Conservation (phyloP, 768 basidiomycete genomes). For the Leccinum longicurvipes region DNA sequence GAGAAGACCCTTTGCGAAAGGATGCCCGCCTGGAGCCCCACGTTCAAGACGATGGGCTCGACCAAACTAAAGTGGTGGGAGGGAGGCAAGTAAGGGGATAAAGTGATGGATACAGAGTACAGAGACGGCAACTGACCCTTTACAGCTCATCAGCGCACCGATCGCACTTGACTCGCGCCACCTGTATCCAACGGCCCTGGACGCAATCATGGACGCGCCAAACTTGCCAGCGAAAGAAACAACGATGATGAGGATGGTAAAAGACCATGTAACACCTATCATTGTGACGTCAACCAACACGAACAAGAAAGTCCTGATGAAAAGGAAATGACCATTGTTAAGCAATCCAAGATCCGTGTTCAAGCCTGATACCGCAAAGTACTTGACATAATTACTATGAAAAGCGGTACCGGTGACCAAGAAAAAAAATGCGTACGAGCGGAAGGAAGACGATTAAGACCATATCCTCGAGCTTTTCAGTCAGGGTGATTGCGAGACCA, state of each 20-base stretch:
- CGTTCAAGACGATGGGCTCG: constrained; percentile 94
- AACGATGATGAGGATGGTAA: constrained; percentile 70
- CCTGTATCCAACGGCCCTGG: constrained; percentile 62
- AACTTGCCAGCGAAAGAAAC: constrained; percentile 92
- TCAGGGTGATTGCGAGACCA: constrained; percentile 80
- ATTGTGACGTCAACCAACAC: neutral
- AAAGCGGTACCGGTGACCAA: neutral
- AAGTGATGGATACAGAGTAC: neutral
- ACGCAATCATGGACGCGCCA: constrained; percentile 73
- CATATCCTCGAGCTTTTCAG: constrained; percentile 94
- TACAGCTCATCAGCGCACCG: constrained; percentile 93
- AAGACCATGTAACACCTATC: constrained; percentile 81
- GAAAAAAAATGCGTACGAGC: constrained; percentile 42
- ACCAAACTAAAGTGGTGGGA: constrained; percentile 67
- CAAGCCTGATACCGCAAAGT: constrained; percentile 90
- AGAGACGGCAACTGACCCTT: constrained; percentile 54
- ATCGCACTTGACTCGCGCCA: constrained; percentile 82
- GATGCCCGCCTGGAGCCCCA: constrained; percentile 80
- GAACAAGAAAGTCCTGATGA: neutral
- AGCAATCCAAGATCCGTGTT: constrained; percentile 86
- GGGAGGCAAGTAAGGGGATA: neutral
- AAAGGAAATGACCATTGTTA: constrained; percentile 52
- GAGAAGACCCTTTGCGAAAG: constrained; percentile 78
- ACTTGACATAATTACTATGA: constrained; percentile 41
- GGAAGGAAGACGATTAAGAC: constrained; percentile 88